Conservation (phyloP, 2,329 filamentous ascomycete species). For the Trichoderma koningiopsis region DNA sequence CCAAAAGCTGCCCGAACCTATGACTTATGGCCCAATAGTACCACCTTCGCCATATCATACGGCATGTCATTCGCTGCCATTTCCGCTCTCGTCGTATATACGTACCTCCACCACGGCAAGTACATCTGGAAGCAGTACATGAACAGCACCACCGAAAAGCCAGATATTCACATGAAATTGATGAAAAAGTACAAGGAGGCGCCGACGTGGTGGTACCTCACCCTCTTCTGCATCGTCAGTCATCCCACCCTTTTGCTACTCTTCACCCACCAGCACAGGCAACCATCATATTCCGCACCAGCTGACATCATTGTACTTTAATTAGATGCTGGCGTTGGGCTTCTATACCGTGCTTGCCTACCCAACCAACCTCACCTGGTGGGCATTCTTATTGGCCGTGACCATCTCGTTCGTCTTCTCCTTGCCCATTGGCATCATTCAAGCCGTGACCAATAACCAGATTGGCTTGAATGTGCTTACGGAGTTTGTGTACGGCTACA, state of each 20-base stretch:
- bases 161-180: slow-evolving; percentile 65
- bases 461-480: slow-evolving; percentile 75
- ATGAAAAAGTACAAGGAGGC: slow-evolving; percentile 66
- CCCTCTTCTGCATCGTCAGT: slow-evolving; percentile 57
- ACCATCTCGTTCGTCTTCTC: slow-evolving; percentile 65
- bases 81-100: slow-evolving; percentile 68
- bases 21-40: slow-evolving; percentile 46
- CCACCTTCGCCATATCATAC: slow-evolving; percentile 70
- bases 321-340: slow-evolving; percentile 55
- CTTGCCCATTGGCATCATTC: slow-evolving; percentile 68
- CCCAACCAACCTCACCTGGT: slow-evolving; percentile 70
- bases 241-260: not conserved
- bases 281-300: not conserved
- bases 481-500: slow-evolving; percentile 74
- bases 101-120: slow-evolving; percentile 65
- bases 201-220: slow-evolving; percentile 65
- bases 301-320: slow-evolving; percentile 18
- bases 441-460: slow-evolving; percentile 70
- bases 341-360: slow-evolving; percentile 60
- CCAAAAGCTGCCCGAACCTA: not conserved
- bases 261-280: not conserved
- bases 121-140: slow-evolving; percentile 66
- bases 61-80: slow-evolving; percentile 74
- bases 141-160: slow-evolving; percentile 60
- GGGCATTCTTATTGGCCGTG: slow-evolving; percentile 69